These are phyloP conservation scores for Cryphonectria nitschkei DNA, from an alignment of 2,329 filamentous ascomycete genomes.

Conservation along the genomic window DNA sequence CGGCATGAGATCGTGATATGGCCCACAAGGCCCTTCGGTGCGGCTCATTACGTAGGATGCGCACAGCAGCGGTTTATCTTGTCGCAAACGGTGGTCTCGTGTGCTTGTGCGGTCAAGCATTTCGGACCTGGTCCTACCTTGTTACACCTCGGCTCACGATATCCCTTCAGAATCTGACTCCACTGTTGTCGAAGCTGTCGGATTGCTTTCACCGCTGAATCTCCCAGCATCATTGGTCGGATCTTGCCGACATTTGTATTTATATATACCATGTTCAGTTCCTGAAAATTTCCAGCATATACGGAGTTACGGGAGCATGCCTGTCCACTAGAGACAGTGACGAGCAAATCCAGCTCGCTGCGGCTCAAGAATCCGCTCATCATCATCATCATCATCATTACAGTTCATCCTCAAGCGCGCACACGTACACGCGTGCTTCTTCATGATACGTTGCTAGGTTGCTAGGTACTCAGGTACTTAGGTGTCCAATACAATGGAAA, in stretches of 20 bases:
- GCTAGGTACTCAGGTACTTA: neutral
- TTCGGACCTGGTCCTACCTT: neutral
- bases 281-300: slow-evolving; percentile 4
- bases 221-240: neutral
- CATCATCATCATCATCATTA: neutral
- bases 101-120: neutral
- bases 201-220: neutral
- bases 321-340: neutral
- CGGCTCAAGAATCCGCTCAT: neutral
- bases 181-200: neutral
- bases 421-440: neutral
- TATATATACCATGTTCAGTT: neutral
- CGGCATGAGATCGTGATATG: slow-evolving; percentile 13
- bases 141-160: neutral
- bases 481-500: neutral
- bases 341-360: neutral
- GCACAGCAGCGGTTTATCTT: neutral
- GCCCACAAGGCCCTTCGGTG: too few relatives aligned
- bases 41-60: neutral
- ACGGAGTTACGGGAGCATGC: slow-evolving; percentile 3
- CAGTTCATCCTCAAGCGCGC: neutral
- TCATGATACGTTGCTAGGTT: neutral
- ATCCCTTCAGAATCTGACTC: neutral
- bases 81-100: neutral
- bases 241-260: neutral